phyloP scores from a whole-genome alignment of 2,329 filamentous ascomycete genomes.

The Pochonia chlamydosporia region DNA sequence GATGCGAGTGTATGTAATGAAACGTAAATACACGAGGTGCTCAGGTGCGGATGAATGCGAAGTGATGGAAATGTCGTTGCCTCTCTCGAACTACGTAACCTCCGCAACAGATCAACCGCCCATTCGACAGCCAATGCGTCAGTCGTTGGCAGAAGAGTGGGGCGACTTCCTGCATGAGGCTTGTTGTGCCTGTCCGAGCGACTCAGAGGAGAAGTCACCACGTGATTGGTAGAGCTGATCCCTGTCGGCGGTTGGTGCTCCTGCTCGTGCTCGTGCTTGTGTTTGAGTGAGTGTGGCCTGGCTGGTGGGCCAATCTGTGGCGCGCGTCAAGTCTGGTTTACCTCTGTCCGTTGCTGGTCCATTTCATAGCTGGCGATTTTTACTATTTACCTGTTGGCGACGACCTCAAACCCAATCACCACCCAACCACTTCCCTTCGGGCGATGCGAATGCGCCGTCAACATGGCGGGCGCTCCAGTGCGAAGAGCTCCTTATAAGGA shows the following conservation, averaged over 20 bases:
- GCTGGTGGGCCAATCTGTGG: no score
- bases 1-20: background rate
- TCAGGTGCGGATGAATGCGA: background rate
- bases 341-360: no score
- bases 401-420: background rate
- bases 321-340: no score
- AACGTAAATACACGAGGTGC: no score
- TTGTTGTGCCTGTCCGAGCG: background rate
- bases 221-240: conserved; percentile 18
- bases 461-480: conserved; percentile 47
- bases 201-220: conserved; percentile 15
- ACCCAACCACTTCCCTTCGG: conserved; percentile 9
- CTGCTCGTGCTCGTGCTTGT: conserved; percentile 1
- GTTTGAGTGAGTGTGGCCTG: no score
- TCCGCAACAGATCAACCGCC: no score
- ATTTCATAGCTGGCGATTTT: conserved; percentile 29
- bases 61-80: conserved; percentile 2
- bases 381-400: conserved; percentile 19
- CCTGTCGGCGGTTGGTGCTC: conserved; percentile 14
- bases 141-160: background rate
- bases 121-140: background rate
- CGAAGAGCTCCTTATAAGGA: conserved; percentile 70
- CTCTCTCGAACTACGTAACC: no score
- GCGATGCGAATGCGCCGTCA: conserved; percentile 37
- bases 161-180: background rate